Percentiles rank a stretch among this genome's conserved stretches.
These are phyloP conservation scores for Leccinum subtestaceum DNA, from an alignment of 768 basidiomycete genomes.

Conservation along the genomic window DNA sequence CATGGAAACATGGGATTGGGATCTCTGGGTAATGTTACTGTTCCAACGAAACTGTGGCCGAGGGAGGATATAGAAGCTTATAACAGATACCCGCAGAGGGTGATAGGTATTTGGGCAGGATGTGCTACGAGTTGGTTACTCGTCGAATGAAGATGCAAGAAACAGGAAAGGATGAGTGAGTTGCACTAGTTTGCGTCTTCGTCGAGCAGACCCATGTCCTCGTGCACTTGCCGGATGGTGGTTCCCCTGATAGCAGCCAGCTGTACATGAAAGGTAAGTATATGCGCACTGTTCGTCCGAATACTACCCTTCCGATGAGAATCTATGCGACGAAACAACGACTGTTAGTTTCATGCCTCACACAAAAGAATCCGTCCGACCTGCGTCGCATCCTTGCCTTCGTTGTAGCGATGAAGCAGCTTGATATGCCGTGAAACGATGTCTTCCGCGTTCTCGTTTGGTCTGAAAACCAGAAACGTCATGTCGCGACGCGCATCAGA, in stretches of 20 bases:
- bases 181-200: constrained; percentile 44
- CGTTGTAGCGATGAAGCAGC: constrained; percentile 73
- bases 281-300: constrained; percentile 1
- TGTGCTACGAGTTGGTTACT: constrained; percentile 35
- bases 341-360: background rate
- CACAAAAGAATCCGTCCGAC: constrained; percentile 31
- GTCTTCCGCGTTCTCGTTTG: constrained; percentile 48
- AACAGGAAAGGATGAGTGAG: background rate
- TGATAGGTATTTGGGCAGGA: constrained; percentile 28
- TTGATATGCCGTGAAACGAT: constrained; percentile 69
- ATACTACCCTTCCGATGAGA: constrained; percentile 70
- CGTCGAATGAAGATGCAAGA: constrained; percentile 19
- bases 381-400: constrained; percentile 82
- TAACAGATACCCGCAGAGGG: constrained; percentile 10
- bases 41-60: constrained; percentile 58
- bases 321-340: constrained; percentile 44
- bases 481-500: background rate
- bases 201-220: constrained; percentile 61
- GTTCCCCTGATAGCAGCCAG: constrained; percentile 68
- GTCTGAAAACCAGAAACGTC: constrained; percentile 22
- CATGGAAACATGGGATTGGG: constrained; percentile 89
- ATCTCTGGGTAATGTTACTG: constrained; percentile 48
- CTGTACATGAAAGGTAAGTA: constrained; percentile 37
- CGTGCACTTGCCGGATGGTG: constrained; percentile 72
- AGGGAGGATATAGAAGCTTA: constrained; percentile 10